Conservation (phyloP, 2,329 filamentous ascomycete genomes). For the Paraphoma sp. region DNA sequence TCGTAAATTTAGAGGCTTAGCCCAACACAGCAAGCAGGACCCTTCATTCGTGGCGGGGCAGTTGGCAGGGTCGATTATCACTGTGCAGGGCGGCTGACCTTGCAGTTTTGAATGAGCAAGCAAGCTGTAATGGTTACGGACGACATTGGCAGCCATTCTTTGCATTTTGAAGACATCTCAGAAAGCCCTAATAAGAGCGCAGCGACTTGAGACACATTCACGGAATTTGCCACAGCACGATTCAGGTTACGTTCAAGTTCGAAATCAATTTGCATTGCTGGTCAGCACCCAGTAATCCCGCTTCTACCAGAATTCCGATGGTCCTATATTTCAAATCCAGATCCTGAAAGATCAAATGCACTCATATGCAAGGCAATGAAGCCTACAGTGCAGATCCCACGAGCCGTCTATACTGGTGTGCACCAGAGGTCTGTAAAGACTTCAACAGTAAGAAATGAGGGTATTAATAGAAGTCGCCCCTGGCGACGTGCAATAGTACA, state of each 20-base stretch:
- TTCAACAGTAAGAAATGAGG: constrained; percentile 18
- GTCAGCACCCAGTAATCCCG: not conserved
- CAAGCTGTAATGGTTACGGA: too few species aligned
- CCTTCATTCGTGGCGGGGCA: constrained; percentile 1
- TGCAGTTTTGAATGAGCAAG: too few species aligned
- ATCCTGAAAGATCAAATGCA: not conserved
- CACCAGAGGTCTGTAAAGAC: constrained; percentile 1
- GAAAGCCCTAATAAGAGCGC: too few species aligned
- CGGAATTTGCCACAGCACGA: too few species aligned
- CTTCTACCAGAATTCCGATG: not conserved
- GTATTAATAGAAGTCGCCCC: constrained; percentile 23
- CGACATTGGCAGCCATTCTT: too few species aligned
- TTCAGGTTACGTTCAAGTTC: too few species aligned
- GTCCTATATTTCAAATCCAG: not conserved
- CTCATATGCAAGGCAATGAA: not conserved
- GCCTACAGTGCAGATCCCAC: constrained; percentile 1
- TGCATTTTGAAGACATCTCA: too few species aligned
- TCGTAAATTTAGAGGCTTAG: not conserved
- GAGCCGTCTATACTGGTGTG: constrained; percentile 4
- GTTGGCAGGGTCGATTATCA: not conserved
- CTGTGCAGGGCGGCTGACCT: too few species aligned
- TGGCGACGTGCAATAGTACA: constrained; percentile 31
- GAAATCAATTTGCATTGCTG: not conserved
- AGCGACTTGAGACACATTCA: too few species aligned
- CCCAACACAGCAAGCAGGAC: constrained; percentile 14